Percentiles rank a stretch among this genome's conserved stretches.
Evolutionary conservation across 306 rosid genomes (phyloP).

Genomic region (Vachellia pachyceras): DNA sequence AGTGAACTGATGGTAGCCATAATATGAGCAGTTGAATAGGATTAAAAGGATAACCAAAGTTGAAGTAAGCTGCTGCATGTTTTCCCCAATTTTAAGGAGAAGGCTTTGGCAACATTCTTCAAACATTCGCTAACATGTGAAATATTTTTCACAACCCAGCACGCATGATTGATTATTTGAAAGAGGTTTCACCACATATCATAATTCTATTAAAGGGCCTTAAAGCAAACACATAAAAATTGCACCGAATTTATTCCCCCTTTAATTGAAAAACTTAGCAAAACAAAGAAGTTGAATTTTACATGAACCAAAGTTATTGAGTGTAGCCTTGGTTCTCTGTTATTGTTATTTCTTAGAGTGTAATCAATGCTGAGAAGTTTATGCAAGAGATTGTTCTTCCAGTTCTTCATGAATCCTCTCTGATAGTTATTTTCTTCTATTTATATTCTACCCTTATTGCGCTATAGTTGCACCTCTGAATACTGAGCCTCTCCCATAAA

Average conservation of each 20-base stretch:
- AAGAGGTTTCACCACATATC: background rate
- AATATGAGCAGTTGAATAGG: conserved; percentile 14
- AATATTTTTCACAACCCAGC: background rate
- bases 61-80: background rate
- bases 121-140: background rate
- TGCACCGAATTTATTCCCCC: background rate
- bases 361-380: background rate
- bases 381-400: conserved; percentile 24
- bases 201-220: background rate
- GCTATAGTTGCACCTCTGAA: background rate
- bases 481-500: conserved; percentile 23
- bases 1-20: conserved; percentile 4
- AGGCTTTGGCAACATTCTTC: background rate
- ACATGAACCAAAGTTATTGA: conserved; percentile 12
- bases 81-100: background rate
- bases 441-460: conserved; percentile 8
- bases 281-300: background rate
- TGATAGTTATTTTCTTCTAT: conserved; percentile 6
- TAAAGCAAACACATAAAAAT: background rate
- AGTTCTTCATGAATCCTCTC: conserved; percentile 15
- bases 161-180: background rate
- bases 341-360: conserved; percentile 9
- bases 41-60: background rate
- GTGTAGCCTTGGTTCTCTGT: background rate
- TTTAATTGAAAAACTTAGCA: conserved; percentile 17